A percentile compares a stretch with the other conserved stretches of the same genome.
phyloP scores from a whole-genome alignment of 2,329 filamentous ascomycete genomes.

The Cytospora mali region DNA sequence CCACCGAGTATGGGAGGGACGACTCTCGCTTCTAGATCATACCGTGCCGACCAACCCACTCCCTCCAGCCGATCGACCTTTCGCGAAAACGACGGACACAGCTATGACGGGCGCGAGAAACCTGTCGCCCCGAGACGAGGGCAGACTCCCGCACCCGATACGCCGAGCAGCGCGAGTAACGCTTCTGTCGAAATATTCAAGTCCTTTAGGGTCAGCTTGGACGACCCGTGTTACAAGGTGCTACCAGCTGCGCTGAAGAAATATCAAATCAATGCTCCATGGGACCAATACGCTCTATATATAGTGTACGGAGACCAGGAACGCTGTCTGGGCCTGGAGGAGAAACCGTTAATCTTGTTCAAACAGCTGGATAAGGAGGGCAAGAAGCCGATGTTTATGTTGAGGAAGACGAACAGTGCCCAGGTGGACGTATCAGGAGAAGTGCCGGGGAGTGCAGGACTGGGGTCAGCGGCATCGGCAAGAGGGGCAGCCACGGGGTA shows the following conservation, averaged over 20 bases:
- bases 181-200: slow-evolving; percentile 94
- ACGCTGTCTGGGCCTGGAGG: slow-evolving; percentile 85
- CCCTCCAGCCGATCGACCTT: slow-evolving; percentile 60
- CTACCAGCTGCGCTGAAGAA: slow-evolving; percentile 93
- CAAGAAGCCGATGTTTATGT: slow-evolving; percentile 99
- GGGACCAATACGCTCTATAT: slow-evolving; percentile 95
- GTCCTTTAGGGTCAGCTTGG: slow-evolving; percentile 95
- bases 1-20: slow-evolving; percentile 57
- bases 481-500: slow-evolving; percentile 52
- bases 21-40: slow-evolving; percentile 63
- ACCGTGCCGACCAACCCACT: slow-evolving; percentile 59
- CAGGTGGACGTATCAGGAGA: slow-evolving; percentile 48
- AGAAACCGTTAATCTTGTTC: slow-evolving; percentile 93
- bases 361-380: slow-evolving; percentile 97
- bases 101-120: slow-evolving; percentile 43
- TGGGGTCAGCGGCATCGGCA: slow-evolving; percentile 44
- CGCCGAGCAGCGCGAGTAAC: slow-evolving; percentile 55
- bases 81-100: slow-evolving; percentile 49
- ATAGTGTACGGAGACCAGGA: slow-evolving; percentile 99
- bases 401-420: slow-evolving; percentile 67
- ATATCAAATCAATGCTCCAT: slow-evolving; percentile 97
- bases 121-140: slow-evolving; percentile 55
- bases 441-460: slow-evolving; percentile 56
- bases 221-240: slow-evolving; percentile 97
- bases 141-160: slow-evolving; percentile 65